These are phyloP conservation scores for Aspergillus glaucus DNA, from an alignment of 2,329 filamentous ascomycete genomes.

Conservation along the genomic window DNA sequence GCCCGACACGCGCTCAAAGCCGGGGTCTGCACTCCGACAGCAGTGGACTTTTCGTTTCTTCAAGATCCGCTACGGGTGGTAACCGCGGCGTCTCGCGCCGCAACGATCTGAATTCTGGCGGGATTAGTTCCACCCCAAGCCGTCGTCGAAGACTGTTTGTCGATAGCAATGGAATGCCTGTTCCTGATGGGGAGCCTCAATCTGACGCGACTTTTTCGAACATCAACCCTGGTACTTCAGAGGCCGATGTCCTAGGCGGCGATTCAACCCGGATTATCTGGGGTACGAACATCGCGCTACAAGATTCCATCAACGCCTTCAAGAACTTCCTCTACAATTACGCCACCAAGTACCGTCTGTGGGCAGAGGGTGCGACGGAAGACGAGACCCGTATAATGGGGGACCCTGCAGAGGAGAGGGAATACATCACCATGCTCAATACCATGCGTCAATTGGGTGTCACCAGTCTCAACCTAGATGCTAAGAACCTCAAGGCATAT, in stretches of 20 bases:
- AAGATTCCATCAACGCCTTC: conserved; percentile 79
- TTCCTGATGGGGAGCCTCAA: conserved; percentile 41
- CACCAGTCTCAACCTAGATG: conserved; percentile 78
- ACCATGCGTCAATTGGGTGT: conserved; percentile 86
- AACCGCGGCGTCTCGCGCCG: conserved; percentile 56
- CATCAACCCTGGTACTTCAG: conserved; percentile 76
- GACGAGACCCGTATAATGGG: conserved; percentile 63
- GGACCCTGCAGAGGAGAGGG: conserved; percentile 66
- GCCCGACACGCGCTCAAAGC: conserved; percentile 58
- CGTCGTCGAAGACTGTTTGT: conserved; percentile 57
- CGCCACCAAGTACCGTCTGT: conserved; percentile 88
- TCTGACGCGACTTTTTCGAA: conserved; percentile 63
- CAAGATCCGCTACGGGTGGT: conserved; percentile 46
- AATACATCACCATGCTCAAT: conserved; percentile 79
- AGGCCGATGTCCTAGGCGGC: conserved; percentile 81
- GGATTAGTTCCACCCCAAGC: conserved; percentile 48
- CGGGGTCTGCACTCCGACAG: conserved; percentile 63
- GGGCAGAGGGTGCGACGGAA: conserved; percentile 74
- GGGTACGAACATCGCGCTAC: conserved; percentile 94
- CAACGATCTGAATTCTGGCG: conserved; percentile 81
- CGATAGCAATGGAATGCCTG: conserved; percentile 57
- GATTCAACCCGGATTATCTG: conserved; percentile 79
- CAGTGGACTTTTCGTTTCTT: conserved; percentile 77
- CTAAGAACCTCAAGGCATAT: conserved; percentile 84
- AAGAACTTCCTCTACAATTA: conserved; percentile 92